phyloP scores from a whole-genome alignment of 768 basidiomycete species.

The Podaxis pistillaris region DNA sequence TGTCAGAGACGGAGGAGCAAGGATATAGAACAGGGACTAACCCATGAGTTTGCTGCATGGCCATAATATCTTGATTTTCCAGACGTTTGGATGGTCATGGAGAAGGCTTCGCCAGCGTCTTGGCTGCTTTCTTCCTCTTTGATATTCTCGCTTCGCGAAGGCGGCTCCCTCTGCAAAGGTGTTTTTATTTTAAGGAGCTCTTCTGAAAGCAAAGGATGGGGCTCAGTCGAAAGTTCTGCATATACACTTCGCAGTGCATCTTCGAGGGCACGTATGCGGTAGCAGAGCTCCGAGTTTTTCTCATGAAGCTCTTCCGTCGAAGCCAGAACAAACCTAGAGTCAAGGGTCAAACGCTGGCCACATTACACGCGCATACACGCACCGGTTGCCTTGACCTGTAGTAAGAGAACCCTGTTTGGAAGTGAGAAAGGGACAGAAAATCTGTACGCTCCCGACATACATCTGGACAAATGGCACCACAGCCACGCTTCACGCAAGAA shows the following conservation, averaged over 20 bases:
- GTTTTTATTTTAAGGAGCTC: conserved; percentile 75
- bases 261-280: conserved; percentile 73
- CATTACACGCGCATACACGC: conserved; percentile 17
- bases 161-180: conserved; percentile 65
- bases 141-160: conserved; percentile 33
- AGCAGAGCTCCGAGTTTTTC: conserved; percentile 73
- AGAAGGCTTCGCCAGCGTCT: conserved; percentile 76
- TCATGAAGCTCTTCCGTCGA: conserved; percentile 80
- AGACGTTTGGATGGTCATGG: conserved; percentile 66
- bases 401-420: conserved; percentile 43
- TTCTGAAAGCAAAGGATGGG: conserved; percentile 69
- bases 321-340: conserved; percentile 66
- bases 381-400: conserved; percentile 84
- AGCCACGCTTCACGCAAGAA: conserved; percentile 78
- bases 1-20: conserved; percentile 6
- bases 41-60: conserved; percentile 75
- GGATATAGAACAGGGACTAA: conserved; percentile 30
- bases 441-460: conserved; percentile 35
- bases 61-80: conserved; percentile 77
- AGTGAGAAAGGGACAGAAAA: conserved; percentile 22
- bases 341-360: not conserved
- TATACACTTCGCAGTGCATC: conserved; percentile 65
- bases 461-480: conserved; percentile 81
- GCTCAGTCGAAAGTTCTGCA: conserved; percentile 52
- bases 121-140: conserved; percentile 59